Percentiles rank a stretch among this genome's conserved stretches.
phyloP scores from a whole-genome alignment of 768 basidiomycete species.

The Crassisporium funariophilum region DNA sequence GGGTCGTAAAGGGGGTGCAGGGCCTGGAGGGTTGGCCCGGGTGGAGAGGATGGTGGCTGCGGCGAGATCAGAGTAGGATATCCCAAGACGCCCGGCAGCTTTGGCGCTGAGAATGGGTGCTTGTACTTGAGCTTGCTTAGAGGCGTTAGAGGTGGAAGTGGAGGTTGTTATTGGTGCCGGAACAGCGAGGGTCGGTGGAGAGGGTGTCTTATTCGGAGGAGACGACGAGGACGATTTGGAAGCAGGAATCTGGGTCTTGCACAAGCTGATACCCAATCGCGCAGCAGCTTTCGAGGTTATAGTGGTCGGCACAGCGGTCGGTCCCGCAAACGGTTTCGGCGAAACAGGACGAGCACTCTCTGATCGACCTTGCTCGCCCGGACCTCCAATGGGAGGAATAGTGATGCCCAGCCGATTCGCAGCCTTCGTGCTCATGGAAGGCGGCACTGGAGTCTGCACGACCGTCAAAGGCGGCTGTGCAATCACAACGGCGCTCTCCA shows the following conservation, averaged over 20 bases:
- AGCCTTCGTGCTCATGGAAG: slow-evolving; percentile 31
- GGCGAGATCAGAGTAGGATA: slow-evolving; percentile 35
- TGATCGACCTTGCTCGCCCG: no score
- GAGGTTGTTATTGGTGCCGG: slow-evolving; percentile 1
- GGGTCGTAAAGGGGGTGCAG: slow-evolving; percentile 17
- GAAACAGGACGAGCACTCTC: no score
- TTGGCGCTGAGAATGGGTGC: slow-evolving; percentile 37
- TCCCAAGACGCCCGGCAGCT: slow-evolving; percentile 42
- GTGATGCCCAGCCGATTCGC: slow-evolving; percentile 8
- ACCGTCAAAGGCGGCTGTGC: slow-evolving; percentile 26
- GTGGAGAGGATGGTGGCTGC: slow-evolving; percentile 31
- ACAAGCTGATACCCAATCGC: slow-evolving; percentile 6
- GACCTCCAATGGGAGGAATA: not conserved
- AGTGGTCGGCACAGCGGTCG: no score
- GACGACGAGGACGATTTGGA: slow-evolving; percentile 1
- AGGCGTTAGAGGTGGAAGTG: no score
- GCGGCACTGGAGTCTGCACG: slow-evolving; percentile 17
- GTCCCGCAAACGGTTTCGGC: no score
- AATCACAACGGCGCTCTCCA: slow-evolving; percentile 12
- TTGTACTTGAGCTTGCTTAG: not conserved
- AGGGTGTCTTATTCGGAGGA: not conserved
- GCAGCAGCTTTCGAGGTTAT: slow-evolving; percentile 19
- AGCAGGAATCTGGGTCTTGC: slow-evolving; percentile 1
- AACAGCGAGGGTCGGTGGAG: slow-evolving; percentile 4
- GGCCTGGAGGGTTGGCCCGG: slow-evolving; percentile 15